phyloP scores from a whole-genome alignment of 148 eudicot species.

The Cornus controversa region DNA sequence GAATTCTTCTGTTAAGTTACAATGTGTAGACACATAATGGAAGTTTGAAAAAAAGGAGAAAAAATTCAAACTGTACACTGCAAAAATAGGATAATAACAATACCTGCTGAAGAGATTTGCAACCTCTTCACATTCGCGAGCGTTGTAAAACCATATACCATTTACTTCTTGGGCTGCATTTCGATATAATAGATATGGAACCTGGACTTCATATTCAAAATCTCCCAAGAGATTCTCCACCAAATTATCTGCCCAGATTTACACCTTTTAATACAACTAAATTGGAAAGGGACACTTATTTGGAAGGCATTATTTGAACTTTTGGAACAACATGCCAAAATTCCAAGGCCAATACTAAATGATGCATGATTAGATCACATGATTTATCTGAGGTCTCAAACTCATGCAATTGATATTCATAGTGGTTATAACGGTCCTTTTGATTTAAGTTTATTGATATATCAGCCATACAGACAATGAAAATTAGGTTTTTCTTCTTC shows the following conservation, averaged over 20 bases:
- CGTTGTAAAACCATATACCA: constrained; percentile 80
- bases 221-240: constrained; percentile 79
- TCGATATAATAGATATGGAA: constrained; percentile 67
- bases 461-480: too few relatives aligned
- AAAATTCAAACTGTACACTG: neutral
- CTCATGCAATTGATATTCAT: neutral
- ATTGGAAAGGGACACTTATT: neutral
- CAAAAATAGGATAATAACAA: neutral
- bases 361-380: neutral
- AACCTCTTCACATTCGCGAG: constrained; percentile 78
- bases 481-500: too few relatives aligned
- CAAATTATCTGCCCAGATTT: constrained; percentile 48
- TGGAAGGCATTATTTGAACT: neutral
- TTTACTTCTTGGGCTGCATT: constrained; percentile 78
- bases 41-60: too few relatives aligned
- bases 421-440: too few relatives aligned
- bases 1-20: too few relatives aligned
- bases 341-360: neutral
- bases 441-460: too few relatives aligned
- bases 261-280: neutral
- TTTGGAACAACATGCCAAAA: neutral
- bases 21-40: too few relatives aligned
- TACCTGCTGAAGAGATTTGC: constrained; percentile 71
- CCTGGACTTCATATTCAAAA: constrained; percentile 75
- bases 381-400: constrained; percentile 2